phyloP scores from a whole-genome alignment of 139 green algal genomes.

The Picochlorum sp. region DNA sequence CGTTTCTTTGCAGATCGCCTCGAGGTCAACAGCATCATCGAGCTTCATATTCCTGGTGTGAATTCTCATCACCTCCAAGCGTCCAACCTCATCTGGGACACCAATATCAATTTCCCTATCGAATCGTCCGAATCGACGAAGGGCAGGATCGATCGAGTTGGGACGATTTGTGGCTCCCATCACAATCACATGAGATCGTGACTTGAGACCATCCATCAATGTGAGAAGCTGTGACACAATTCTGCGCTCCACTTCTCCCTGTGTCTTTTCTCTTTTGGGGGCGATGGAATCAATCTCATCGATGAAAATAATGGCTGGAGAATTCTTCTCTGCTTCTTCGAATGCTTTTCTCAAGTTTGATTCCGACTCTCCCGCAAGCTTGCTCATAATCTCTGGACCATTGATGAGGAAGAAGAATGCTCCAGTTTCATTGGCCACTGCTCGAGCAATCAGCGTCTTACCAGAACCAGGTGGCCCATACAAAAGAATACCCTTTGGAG shows the following conservation, averaged over 20 bases:
- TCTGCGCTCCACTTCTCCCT: conserved; percentile 96
- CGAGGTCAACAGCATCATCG: conserved; percentile 90
- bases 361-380: conserved; percentile 92
- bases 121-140: conserved; percentile 97
- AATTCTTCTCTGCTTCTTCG: conserved; percentile 98
- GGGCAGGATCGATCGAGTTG: conserved; percentile 95
- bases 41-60: conserved; percentile 99
- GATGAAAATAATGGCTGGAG: conserved; percentile 99
- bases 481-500: conserved; percentile 97
- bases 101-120: conserved; percentile 99
- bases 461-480: conserved; percentile 86
- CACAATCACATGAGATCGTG: conserved; percentile 76
- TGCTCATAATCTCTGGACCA: conserved; percentile 99
- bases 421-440: conserved; percentile 98
- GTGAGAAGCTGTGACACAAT: conserved; percentile 99
- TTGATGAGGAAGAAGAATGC: conserved; percentile 99
- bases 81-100: conserved; percentile 87
- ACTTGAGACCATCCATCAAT: conserved; percentile 95
- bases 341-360: conserved; percentile 97
- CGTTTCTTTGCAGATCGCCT: conserved; percentile 75
- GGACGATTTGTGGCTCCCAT: conserved; percentile 99
- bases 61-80: conserved; percentile 93
- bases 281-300: conserved; percentile 99
- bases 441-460: conserved; percentile 97
- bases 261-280: conserved; percentile 98